Evolutionary conservation across 179 eudicot genomes (phyloP).

Genomic region (Drosera spatulata): DNA sequence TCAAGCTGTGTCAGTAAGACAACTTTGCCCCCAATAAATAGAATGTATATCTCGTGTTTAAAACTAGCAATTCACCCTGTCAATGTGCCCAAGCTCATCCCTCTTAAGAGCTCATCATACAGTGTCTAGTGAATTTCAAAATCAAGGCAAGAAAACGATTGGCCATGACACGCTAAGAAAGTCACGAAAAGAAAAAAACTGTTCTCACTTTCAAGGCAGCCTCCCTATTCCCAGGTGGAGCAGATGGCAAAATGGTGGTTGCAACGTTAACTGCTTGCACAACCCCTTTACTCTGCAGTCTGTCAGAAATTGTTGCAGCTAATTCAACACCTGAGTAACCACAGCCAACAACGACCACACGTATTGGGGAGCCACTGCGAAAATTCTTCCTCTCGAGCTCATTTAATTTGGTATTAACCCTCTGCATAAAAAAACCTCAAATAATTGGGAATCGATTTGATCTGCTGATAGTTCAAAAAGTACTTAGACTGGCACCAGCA

Average conservation of each 20-base stretch:
- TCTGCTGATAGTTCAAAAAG: no score
- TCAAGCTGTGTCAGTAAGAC: no score
- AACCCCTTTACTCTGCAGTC: conserved; percentile 70
- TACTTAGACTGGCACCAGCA: no score
- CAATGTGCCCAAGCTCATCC: no score
- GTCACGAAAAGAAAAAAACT: no score
- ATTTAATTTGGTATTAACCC: conserved; percentile 56
- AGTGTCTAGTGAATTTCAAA: no score
- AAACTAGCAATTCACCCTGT: no score
- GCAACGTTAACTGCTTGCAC: conserved; percentile 79
- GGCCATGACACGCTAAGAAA: no score
- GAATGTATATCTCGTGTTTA: no score
- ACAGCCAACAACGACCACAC: conserved; percentile 88
- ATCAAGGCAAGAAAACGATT: no score
- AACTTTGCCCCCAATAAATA: no score
- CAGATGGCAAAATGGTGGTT: conserved; percentile 61
- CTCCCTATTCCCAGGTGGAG: conserved; percentile 84
- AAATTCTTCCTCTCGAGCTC: conserved; percentile 62
- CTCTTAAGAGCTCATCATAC: no score
- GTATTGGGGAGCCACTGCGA: conserved; percentile 45
- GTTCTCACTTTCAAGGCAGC: conserved; percentile 70
- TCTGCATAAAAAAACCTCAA: conserved; percentile 36
- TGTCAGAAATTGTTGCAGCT: conserved; percentile 92
- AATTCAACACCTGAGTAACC: conserved; percentile 96
- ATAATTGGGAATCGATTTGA: neutral